These are phyloP conservation scores for Ceriops decandra DNA, from an alignment of 345 rosid genomes.

Conservation along the genomic window DNA sequence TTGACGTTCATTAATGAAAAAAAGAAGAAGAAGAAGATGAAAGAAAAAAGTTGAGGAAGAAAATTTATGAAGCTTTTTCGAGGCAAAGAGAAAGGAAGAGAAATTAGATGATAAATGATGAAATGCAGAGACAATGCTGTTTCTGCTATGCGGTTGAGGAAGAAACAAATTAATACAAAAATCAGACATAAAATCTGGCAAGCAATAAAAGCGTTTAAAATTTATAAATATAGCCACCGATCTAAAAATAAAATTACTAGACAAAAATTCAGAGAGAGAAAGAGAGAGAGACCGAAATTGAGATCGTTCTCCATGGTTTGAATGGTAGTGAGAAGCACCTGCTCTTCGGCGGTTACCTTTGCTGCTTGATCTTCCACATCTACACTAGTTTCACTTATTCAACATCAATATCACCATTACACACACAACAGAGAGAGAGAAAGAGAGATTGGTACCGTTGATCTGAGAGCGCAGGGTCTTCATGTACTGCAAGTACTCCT, in stretches of 20 bases:
- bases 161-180: too few species aligned
- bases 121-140: too few species aligned
- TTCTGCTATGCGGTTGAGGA: too few species aligned
- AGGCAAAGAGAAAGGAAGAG: too few species aligned
- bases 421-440: neutral
- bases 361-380: constrained; percentile 85
- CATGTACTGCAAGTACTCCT: constrained; percentile 77
- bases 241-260: neutral
- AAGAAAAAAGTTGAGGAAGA: too few species aligned
- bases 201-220: neutral
- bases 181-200: too few species aligned
- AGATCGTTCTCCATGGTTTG: constrained; percentile 57
- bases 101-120: too few species aligned
- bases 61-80: too few species aligned
- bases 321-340: constrained; percentile 48
- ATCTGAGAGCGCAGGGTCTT: constrained; percentile 73
- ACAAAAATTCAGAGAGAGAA: neutral
- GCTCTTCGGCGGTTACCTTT: constrained; percentile 66
- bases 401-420: neutral
- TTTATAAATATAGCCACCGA: neutral
- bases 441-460: constrained; percentile 42
- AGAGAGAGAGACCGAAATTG: constrained; percentile 30
- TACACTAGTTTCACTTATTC: constrained; percentile 9
- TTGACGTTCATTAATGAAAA: too few species aligned
- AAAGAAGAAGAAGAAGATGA: too few species aligned